Evolutionary conservation across 2,329 filamentous ascomycete species (phyloP).

Genomic region (Xylariaceae sp.): DNA sequence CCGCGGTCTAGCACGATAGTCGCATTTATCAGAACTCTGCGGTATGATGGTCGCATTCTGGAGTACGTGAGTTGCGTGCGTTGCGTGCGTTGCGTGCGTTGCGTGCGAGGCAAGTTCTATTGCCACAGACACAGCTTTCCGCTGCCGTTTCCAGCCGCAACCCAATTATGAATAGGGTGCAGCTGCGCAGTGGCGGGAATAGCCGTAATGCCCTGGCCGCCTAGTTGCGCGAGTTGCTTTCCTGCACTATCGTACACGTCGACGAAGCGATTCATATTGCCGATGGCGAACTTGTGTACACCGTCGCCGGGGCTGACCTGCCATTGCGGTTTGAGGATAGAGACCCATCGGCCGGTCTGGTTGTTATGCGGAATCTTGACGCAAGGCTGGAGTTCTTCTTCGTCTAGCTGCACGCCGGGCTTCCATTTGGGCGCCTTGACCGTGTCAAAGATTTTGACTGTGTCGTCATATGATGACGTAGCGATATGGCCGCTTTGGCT

Average conservation of each 20-base stretch:
- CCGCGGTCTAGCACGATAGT: too few species aligned
- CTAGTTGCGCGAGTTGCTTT: constrained; percentile 81
- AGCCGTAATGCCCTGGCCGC: constrained; percentile 84
- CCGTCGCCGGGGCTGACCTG: constrained; percentile 71
- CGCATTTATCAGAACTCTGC: too few species aligned
- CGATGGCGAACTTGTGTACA: constrained; percentile 83
- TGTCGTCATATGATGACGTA: constrained; percentile 92
- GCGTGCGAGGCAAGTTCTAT: constrained; percentile 35
- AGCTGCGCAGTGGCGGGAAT: constrained; percentile 91
- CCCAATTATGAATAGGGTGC: constrained; percentile 83
- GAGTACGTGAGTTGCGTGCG: too few species aligned
- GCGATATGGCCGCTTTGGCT: constrained; percentile 78
- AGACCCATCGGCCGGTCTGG: constrained; percentile 92
- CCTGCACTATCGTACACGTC: constrained; percentile 81
- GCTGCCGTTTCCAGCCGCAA: constrained; percentile 84
- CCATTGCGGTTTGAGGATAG: constrained; percentile 79
- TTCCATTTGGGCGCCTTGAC: constrained; percentile 55
- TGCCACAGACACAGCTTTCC: constrained; percentile 92
- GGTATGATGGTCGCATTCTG: not conserved
- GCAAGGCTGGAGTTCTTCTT: constrained; percentile 61
- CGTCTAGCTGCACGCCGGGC: constrained; percentile 50
- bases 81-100: too few species aligned
- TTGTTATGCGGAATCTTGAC: constrained; percentile 79
- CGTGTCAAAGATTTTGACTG: constrained; percentile 86
- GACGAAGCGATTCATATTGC: constrained; percentile 96